Base-by-base conservation (phyloP, 208 protist genomes). In the Tetramitus jugosus region DNA sequence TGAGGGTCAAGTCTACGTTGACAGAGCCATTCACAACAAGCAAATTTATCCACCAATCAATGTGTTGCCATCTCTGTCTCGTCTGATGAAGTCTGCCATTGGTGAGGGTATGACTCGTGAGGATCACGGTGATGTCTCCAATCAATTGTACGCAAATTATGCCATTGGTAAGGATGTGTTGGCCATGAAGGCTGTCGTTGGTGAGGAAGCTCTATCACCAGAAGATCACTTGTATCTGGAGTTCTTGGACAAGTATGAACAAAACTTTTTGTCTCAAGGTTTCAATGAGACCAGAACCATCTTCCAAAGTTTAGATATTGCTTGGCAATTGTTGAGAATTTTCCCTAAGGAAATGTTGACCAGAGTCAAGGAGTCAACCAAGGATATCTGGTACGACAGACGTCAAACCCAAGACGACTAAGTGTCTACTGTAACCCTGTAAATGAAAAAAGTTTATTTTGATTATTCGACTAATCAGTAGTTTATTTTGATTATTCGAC, bases 21-120 rank as follows among this genome's bases (percentile, higher is more conserved):
- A 99, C 83, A 90, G 98, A 53, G 95, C 99, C 85, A 91, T 99
- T 60, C 90, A 99, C 88, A 99, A 99, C 87, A 89, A 92, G 14
- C 91, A 95, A 84, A 91, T 99, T 61, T 99, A 99, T 88, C 98
- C 98, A 60, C 98, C 98, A 8, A 99, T 99, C 81, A 99, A 99
- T 88, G 98, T 99, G 82, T 87, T 99, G 53, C 98, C 98, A 37
- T 99, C 97, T 26, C 91, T 99, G 31, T 99, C 97, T 13, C 97
- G 98, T 91, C 89, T 99, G 20, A 99, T 99, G 98, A 99, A 99
- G 91, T 96, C 92, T 67, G 98, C 98, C 83, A 99, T 99, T 90
- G 98, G 97, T 69, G 93, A 97, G 82, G 96, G 95, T 80, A 98
- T 99, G 95, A 99, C 98, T 14, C 86, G 98, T 61, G 89, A 95